Base-by-base conservation (phyloP, 176 grass and related monocot species). In the Eragrostis curvula region DNA sequence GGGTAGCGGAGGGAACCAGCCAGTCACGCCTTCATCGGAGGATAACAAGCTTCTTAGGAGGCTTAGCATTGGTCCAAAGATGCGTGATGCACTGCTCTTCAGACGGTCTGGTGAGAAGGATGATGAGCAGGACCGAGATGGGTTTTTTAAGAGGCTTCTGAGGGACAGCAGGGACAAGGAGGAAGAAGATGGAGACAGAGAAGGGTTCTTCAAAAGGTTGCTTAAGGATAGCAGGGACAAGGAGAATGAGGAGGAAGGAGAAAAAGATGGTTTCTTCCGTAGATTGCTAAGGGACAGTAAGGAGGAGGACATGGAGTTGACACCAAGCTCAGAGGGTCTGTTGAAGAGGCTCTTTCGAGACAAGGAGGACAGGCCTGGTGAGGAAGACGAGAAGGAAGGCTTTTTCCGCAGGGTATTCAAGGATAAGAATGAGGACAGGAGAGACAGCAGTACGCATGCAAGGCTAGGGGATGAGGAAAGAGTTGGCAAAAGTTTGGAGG, bases 351-450 rank as follows among this genome's bases (percentile, higher is more conserved):
- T 88, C n/a, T 94, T 92, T 66, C 82, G 82, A 77, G 91, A 94
- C 75, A 94, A 86, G 76, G 91, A 94, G 46, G 91, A 90, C 16
- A 90, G 61, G 29, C 71, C 68, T 11, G 92, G 83, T 48, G 95
- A 90, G n/a, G 92, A 97, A 67, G 89, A 94, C 7, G 94, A 94
- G 73, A 94, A 88, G 79, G 92, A 97, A 46, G 90, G 92, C 3
- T 94, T 97, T 86, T 94, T 97, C 49, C 90, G 85, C 28, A 90
- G 88, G 73, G 90, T 99, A 53, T 99, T 99, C 74, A 99, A 93
- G 72, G 96, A 98, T 71, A 98, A 98, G 79, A 91, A 78, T 85
- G 96, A 99, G 21, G 96, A 91, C 61, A 94, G 80, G 87, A 87
- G 85, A 78, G 87, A 94, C 12, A 77, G 71, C 12, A 77, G 71